Conservation (phyloP, 2,329 filamentous ascomycete species). For the Paraphaeosphaeria minitans region DNA sequence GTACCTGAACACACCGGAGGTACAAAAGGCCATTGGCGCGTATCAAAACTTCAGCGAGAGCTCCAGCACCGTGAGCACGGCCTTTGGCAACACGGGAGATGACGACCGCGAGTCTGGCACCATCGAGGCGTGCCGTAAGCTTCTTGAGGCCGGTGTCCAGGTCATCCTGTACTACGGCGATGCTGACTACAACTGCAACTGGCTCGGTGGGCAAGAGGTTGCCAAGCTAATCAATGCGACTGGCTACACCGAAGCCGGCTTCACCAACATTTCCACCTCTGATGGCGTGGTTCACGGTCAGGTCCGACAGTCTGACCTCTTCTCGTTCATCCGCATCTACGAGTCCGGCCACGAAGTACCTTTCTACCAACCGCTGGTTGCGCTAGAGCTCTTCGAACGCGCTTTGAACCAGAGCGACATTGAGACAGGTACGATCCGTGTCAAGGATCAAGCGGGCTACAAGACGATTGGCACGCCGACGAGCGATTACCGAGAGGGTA, state of each 20-base stretch:
- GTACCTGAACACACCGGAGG: conserved; percentile 62
- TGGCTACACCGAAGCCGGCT: conserved; percentile 54
- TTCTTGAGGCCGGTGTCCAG: conserved; percentile 49
- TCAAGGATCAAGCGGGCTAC: conserved; percentile 28
- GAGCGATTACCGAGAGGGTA: conserved; percentile 51
- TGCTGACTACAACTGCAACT: conserved; percentile 57
- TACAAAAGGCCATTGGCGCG: conserved; percentile 64
- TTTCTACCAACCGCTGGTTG: conserved; percentile 60
- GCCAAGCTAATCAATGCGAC: conserved; percentile 48
- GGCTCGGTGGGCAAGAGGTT: conserved; percentile 52
- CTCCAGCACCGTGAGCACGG: conserved; percentile 51
- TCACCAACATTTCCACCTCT: conserved; percentile 52
- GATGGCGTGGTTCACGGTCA: conserved; percentile 58
- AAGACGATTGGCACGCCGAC: conserved; percentile 42
- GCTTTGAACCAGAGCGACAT: conserved; percentile 57
- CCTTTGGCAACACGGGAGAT: conserved; percentile 57
- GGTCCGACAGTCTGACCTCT: conserved; percentile 58
- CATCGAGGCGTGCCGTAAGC: conserved; percentile 47
- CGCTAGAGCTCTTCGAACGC: conserved; percentile 57
- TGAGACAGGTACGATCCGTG: conserved; percentile 51
- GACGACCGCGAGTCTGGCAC: conserved; percentile 53
- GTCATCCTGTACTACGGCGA: conserved; percentile 55
- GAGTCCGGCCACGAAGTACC: conserved; percentile 58
- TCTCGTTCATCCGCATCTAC: conserved; percentile 58
- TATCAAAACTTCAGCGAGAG: conserved; percentile 62